phyloP scores from a whole-genome alignment of 2,329 filamentous ascomycete species.

The Pyricularia sp. region DNA sequence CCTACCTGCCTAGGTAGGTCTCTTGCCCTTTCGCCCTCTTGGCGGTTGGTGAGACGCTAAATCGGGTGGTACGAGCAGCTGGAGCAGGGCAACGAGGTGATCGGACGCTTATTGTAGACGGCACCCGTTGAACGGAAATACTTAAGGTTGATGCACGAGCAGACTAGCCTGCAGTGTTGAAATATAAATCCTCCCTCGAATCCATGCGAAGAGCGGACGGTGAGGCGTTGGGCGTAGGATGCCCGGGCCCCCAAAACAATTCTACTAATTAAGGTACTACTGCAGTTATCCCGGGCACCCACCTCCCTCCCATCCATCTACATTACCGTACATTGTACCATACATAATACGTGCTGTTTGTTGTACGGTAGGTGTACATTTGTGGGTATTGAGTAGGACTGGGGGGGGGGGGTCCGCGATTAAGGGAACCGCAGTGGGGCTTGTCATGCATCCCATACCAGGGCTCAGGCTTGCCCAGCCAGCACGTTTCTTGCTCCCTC shows the following conservation, averaged over 20 bases:
- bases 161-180: not conserved
- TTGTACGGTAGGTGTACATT: not conserved
- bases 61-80: not conserved
- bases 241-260: slow-evolving; percentile 5
- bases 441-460: not conserved
- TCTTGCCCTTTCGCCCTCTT: not conserved
- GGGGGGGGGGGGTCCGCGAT: not conserved
- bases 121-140: not conserved
- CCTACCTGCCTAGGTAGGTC: no score
- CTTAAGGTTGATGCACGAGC: not conserved
- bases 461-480: not conserved
- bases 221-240: not conserved
- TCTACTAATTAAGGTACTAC: slow-evolving; percentile 7
- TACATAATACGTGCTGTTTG: no score
- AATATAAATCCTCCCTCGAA: not conserved
- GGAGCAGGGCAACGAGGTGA: not conserved
- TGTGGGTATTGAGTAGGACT: not conserved
- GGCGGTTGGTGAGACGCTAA: not conserved
- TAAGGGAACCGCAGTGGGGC: not conserved
- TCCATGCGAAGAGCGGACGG: slow-evolving; percentile 5
- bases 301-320: not conserved
- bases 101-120: not conserved
- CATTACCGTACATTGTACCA: no score
- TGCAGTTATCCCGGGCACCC: not conserved
- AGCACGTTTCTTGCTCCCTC: not conserved